Evolutionary conservation across 2,329 filamentous ascomycete genomes (phyloP), one percentile per base, ranked within the genome.

Genomic region (Tolypocladium album): DNA sequence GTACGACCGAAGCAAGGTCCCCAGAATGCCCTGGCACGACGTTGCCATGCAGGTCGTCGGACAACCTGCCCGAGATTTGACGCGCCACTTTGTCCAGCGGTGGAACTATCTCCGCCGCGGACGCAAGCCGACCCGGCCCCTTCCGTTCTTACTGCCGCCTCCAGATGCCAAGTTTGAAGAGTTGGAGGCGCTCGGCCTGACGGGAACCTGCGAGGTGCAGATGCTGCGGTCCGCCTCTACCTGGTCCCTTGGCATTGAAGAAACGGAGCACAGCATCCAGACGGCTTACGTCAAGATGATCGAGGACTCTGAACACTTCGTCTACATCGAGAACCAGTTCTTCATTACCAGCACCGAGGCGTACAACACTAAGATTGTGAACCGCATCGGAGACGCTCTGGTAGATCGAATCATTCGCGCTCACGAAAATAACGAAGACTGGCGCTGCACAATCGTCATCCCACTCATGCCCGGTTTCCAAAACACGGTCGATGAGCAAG

Each of bases 251-350:
- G 94, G 94, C 20, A 92, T 92, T 17, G 88, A 91, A 60, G 84
- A 91, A 61, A 89, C 88, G 0, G 94, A 99, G 72, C 88, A 92
- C 73, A 97, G 93, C 70, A 97, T 99, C 70, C 92, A 96, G 81
- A 94, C 88, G 64, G 93, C 94, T 4, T 97, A 97, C 69, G 83
- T 95, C 66, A 94, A 95, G 71, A 86, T 96, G 79, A 99, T 99
- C 66, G 88, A 94, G 65, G 88, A 93, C 64, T 97, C 92, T 1
- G 91, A 99, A 56, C 94, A 97, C 72, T 96, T 97, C 68, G 90
- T 97, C 58, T 97, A 99, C 74, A 96, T 97, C 65, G 94, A 99
- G 72, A 99, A 99, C 70, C 94, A 99, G 70, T 99, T 97, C 75
- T 99, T 96, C 77, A 89, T 99, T 72, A 95, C 90, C 42, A 96